Evolutionary conservation across 2,329 filamentous ascomycete genomes (phyloP), one percentile per base, ranked within the genome.

Genomic region (Aspergillus unguis): DNA sequence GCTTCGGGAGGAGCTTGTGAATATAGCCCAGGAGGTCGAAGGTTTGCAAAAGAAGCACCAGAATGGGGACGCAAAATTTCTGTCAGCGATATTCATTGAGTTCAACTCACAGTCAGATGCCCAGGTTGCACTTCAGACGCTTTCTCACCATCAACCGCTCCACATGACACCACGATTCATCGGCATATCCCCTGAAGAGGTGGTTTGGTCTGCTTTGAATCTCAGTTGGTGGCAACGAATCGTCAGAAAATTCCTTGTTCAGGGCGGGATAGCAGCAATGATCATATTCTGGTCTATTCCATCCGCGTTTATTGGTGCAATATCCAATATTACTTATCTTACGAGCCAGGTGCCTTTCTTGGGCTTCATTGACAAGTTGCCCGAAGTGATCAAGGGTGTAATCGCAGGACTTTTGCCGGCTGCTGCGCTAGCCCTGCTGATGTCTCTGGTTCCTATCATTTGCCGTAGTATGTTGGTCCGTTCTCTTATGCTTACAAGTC

Each of bases 101-200:
- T 99, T 96, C 64, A 77, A 81, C 40, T 85, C 82, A 0, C 90
- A 96, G 66, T 81, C 87, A 46, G 87, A 88, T 48, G 94, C 94
- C 6, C 92, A 97, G 69, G 82, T 85, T 41, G 92, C 92, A 7
- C 88, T 85, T 64, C 94, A 97, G 69, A 86, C 87, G 2, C 76
- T 96, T 10, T 85, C 91, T 4, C 88, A 95, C 67, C 90, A 96
- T 69, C 86, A 89, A 53, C 87, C 89, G 6, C 79, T 95, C 36
- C 89, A 92, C 64, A 91, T 97, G 85, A 83, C 87, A 0, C 90
- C 90, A n/a, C 85, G 90, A 3, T 90, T 87, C 62, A 87, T 92
- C 48, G 92, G 92, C 4, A 81, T 96, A 48, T 83, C 85, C 9
- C 94, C 94, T 0, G 77, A 78, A 11, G 92, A 97, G 65, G 80